Evolutionary conservation across 495 filamentous ascomycete genomes (phyloP).

Genomic region (Thozetella sp.): DNA sequence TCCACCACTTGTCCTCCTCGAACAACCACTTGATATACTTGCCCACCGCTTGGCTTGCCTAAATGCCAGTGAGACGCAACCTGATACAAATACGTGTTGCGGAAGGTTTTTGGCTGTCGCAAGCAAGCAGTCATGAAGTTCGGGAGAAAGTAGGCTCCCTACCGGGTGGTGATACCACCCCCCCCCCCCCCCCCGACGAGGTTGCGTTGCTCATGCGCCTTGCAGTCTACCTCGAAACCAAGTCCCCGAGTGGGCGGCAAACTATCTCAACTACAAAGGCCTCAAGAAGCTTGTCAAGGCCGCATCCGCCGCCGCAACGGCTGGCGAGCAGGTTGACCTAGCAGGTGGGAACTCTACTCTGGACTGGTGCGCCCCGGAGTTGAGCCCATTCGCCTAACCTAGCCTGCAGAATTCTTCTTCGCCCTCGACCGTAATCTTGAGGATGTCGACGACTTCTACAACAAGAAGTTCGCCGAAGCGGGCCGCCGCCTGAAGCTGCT

Average conservation of each 20-base stretch:
- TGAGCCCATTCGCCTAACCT: conserved; percentile 24
- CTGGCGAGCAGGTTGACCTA: conserved; percentile 76
- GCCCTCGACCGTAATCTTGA: conserved; percentile 94
- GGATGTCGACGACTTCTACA: conserved; percentile 93
- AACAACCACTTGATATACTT: too few relatives aligned
- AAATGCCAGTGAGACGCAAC: too few relatives aligned
- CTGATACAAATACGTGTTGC: too few relatives aligned
- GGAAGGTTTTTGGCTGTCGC: background rate
- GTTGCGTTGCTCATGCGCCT: conserved; percentile 15
- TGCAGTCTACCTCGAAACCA: conserved; percentile 84
- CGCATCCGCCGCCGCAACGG: conserved; percentile 60
- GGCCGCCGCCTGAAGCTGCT: conserved; percentile 81
- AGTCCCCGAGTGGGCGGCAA: conserved; percentile 92
- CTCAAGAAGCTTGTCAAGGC: conserved; percentile 94
- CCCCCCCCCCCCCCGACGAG: background rate
- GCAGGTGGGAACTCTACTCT: conserved; percentile 53
- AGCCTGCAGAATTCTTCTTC: conserved; percentile 82
- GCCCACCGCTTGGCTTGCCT: too few relatives aligned
- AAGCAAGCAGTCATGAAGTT: conserved; percentile 70
- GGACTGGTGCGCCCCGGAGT: conserved; percentile 4
- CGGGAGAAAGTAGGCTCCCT: conserved; percentile 61
- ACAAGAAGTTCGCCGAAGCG: conserved; percentile 86
- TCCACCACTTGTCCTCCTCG: background rate
- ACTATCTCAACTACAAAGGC: conserved; percentile 95
- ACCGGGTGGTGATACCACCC: too few relatives aligned